Evolutionary conservation across 163 green algal genomes (phyloP), one percentile per base, ranked within the genome.

Genomic region (Chloromonas sp.): DNA sequence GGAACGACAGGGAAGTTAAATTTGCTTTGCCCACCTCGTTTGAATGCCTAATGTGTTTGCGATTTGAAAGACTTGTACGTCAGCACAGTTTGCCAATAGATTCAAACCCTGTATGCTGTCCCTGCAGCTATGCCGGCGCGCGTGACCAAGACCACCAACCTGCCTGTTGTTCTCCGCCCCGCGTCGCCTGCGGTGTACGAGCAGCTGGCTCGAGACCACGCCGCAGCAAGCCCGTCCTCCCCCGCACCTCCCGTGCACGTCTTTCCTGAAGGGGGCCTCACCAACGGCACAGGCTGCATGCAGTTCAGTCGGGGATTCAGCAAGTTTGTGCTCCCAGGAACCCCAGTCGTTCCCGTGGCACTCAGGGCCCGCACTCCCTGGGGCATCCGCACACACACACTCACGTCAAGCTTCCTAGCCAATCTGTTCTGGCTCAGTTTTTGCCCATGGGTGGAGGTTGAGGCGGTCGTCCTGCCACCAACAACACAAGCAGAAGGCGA

Each of bases 271-370:
- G 92, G 92, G 1, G 92, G 91, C 74, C 93, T 95, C 89, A 95
- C 92, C 2, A 94, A 93, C 71, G 92, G 91, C n/a, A 66, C 58
- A 15, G 89, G 85, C 85, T 92, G 91, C 89, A 87, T 93, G 86
- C 81, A 81, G 0, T 94, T 95, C 87, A 90, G 83, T 57, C 86
- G 91, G 15, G 92, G 92, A 14, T 95, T 95, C 85, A 92, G 89
- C 77, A 84, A 87, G 60, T 92, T 94, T 85, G 85, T 81, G 61
- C 57, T n/a, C 60, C 71, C 70, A 1, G 62, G 60, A 3, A 84
- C 92, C 76, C 89, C 89, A 0, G 89, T 95, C 2, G 91, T 93
- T 62, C 92, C 92, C 0, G 90, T 93, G 3, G 92, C 91, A 2
- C 87, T 94, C 71, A 87, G 90, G 0, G 83, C 87, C 0, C 70